Evolutionary conservation across 352 stramenopile species (phyloP), one percentile per base, ranked within the genome.

Genomic region (Pythium utonaiense): DNA sequence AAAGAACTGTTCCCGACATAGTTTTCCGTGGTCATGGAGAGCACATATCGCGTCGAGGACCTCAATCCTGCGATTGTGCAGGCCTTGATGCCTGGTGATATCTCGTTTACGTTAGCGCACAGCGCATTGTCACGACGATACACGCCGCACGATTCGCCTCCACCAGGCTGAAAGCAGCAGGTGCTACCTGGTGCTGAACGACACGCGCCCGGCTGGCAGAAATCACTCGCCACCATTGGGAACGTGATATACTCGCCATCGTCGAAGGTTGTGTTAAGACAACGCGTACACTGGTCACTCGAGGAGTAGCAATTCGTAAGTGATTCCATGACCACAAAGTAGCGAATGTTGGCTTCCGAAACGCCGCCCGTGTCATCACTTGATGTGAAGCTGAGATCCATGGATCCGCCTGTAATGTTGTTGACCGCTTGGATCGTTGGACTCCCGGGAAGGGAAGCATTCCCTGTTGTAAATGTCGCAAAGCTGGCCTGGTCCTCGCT

Each of bases 301-400:
- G 27, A 14, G 4, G 50, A 53, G 44, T 68, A 74, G 27, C 77
- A 87, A 10, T 57, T 21, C 6, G 9, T 28, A 10, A 88, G 42
- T 0, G 36, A 74, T 21, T 77, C 50, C 1, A 71, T 22, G 27
- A 49, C 25, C 1, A 55, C 55, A 3, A 36, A 63, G 31, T 80
- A 84, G 2, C 6, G 16, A 6, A 86, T 19, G 6, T 50, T 36
- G 1, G 62, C 51, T 0, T 31, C 2, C 1, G 38, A 12, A 44
- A 73, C 70, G 8, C 78, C 78, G 17, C 78, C 78, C 0, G 69
- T 75, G 27, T 75, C 54, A 8, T 57, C 22, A 12, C 64, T 60
- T 19, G 36, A 30, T 0, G 54, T 53, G 56, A 69, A 77, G 0
- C 30, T 53, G 12, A 86, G 34, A 6, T 54, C 17, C 1, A 86